A percentile compares a stretch with the other conserved stretches of the same genome.
These are phyloP conservation scores for Hymenoscyphus fraxineus DNA, from an alignment of 2,329 filamentous ascomycete species.

Conservation along the genomic window DNA sequence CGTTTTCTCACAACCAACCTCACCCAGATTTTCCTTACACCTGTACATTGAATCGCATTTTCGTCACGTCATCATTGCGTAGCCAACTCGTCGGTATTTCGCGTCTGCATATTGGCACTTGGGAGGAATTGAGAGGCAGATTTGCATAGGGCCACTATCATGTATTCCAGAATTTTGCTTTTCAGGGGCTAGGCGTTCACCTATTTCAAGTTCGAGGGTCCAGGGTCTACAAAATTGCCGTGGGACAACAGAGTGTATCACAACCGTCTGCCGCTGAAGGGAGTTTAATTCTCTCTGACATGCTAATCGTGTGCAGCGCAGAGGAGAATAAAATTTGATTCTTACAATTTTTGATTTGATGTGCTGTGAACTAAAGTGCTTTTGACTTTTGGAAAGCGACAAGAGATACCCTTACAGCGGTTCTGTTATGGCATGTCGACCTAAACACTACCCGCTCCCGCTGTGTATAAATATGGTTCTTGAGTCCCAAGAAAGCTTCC, in stretches of 20 bases:
- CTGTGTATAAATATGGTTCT: background rate
- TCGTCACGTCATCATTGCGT: slow-evolving; percentile 15
- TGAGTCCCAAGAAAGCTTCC: background rate
- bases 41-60: slow-evolving; percentile 23
- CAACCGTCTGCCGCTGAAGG: background rate
- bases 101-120: slow-evolving; percentile 23
- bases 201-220: slow-evolving; percentile 10
- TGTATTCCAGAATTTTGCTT: slow-evolving; percentile 23
- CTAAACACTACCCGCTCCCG: too few species aligned
- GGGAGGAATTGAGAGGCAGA: slow-evolving; percentile 18
- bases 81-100: slow-evolving; percentile 10
- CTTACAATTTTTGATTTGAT: background rate
- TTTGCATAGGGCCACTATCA: slow-evolving; percentile 23
- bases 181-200: slow-evolving; percentile 25
- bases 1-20: background rate
- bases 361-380: background rate
- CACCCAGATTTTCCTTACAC: slow-evolving; percentile 12
- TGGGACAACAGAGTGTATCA: background rate
- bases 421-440: too few species aligned
- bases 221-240: slow-evolving; percentile 1
- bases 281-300: slow-evolving; percentile 1
- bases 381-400: background rate
- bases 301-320: background rate
- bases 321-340: background rate
- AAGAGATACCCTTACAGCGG: background rate